Conservation (phyloP, 2,329 filamentous ascomycete genomes). For the Shiraia sp. region DNA sequence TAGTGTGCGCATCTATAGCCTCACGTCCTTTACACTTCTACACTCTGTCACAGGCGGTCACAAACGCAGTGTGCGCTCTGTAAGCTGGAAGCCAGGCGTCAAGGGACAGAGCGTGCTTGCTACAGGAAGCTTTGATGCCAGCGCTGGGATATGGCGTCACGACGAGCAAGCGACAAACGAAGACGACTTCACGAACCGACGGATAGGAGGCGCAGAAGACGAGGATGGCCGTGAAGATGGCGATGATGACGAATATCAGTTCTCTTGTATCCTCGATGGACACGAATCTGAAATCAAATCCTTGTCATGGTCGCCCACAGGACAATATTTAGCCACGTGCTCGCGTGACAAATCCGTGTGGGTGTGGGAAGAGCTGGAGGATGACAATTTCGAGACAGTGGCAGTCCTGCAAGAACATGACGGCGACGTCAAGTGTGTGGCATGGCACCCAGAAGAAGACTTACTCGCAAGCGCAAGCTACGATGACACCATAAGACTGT, state of each 20-base stretch:
- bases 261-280: conserved; percentile 88
- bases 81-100: conserved; percentile 80
- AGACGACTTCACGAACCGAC: conserved; percentile 28
- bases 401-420: conserved; percentile 94
- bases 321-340: conserved; percentile 84
- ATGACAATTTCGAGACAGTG: conserved; percentile 96
- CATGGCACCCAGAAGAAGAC: conserved; percentile 82
- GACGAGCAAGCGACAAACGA: conserved; percentile 64
- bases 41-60: conserved; percentile 84
- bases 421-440: conserved; percentile 91
- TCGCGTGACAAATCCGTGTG: conserved; percentile 92
- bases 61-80: conserved; percentile 82
- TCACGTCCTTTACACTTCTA: conserved; percentile 77
- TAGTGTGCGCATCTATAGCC: conserved; percentile 85
- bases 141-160: conserved; percentile 70
- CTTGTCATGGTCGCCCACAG: conserved; percentile 73
- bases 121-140: conserved; percentile 92
- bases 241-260: conserved; percentile 84
- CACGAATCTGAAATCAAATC: conserved; percentile 93
- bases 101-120: conserved; percentile 72
- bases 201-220: conserved; percentile 32
- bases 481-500: conserved; percentile 86
- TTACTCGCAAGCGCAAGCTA: conserved; percentile 90
- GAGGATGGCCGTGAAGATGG: conserved; percentile 54
- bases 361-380: conserved; percentile 97